Evolutionary conservation across 768 basidiomycete genomes (phyloP).

Genomic region (Leucosporidium yakuticum): DNA sequence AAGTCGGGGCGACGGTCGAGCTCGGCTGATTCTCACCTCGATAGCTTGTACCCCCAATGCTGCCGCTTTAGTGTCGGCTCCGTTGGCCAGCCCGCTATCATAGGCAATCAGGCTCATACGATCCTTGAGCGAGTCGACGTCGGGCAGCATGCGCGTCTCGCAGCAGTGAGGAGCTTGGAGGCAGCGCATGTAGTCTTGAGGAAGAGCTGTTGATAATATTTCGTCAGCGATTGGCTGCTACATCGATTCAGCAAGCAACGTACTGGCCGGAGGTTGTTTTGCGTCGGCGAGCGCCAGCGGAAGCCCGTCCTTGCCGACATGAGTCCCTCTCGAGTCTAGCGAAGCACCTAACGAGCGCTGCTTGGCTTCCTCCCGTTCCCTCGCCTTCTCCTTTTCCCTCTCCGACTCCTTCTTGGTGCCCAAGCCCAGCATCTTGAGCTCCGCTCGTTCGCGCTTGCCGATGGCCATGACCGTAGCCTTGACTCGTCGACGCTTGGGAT

Average conservation of each 20-base stretch:
- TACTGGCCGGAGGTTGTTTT: background rate
- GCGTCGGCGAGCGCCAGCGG: background rate
- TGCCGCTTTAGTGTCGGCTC: constrained; percentile 17
- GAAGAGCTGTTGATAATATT: constrained; percentile 12
- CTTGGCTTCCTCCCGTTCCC: background rate
- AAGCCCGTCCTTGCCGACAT: constrained; percentile 1
- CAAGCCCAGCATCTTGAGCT: constrained; percentile 26
- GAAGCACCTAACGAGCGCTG: background rate
- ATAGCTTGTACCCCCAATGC: constrained; percentile 19
- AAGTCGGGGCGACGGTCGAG: background rate
- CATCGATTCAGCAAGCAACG: background rate
- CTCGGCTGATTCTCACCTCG: constrained; percentile 14
- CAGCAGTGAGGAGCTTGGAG: constrained; percentile 24
- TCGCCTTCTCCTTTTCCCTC: background rate
- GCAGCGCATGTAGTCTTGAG: constrained; percentile 28
- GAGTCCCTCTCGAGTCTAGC: constrained; percentile 1
- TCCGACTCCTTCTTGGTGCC: background rate
- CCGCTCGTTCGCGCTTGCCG: constrained; percentile 25
- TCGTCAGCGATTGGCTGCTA: background rate
- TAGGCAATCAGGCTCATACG: constrained; percentile 26
- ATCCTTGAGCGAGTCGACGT: constrained; percentile 26
- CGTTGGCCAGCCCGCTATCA: constrained; percentile 20
- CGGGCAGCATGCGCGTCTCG: constrained; percentile 26
- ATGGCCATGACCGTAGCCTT: constrained; percentile 31
- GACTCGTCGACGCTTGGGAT: constrained; percentile 24